These are phyloP conservation scores for Purpureocillium lavendulum DNA, from an alignment of 2,329 filamentous ascomycete genomes.

Conservation along the genomic window DNA sequence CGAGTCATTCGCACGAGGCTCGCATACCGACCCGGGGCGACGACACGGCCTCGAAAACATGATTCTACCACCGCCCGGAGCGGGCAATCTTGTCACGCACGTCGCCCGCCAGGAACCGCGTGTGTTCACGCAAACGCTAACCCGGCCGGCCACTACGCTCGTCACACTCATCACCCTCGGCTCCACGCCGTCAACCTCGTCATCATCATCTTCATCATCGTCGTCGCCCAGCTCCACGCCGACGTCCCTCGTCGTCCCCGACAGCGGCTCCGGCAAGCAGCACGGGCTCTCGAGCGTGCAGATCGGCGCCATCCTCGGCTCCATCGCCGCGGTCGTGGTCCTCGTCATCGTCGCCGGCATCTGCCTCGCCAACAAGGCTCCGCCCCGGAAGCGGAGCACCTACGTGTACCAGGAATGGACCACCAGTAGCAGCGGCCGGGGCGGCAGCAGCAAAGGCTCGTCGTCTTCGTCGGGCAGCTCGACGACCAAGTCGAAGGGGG, in stretches of 20 bases:
- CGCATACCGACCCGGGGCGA: too few species aligned
- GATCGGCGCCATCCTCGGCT: slow-evolving; percentile 32
- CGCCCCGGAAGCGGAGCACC: not conserved
- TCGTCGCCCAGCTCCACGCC: not conserved
- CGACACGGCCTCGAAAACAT: too few species aligned
- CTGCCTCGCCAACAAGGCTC: slow-evolving; percentile 12
- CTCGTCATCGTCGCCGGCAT: slow-evolving; percentile 22
- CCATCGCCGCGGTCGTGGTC: slow-evolving; percentile 26
- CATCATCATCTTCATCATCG: too few species aligned
- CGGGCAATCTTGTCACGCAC: not conserved
- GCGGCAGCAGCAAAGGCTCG: not conserved
- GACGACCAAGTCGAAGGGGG: not conserved
- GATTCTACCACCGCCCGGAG: not conserved
- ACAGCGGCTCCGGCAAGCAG: slow-evolving; percentile 3
- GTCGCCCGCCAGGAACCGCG: not conserved
- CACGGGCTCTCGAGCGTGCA: slow-evolving; percentile 23
- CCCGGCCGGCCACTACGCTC: slow-evolving; percentile 1
- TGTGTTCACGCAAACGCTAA: slow-evolving; percentile 3
- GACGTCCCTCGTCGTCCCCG: not conserved
- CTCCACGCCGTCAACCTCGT: too few species aligned
- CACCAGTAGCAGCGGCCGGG: too few species aligned
- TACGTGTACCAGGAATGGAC: not conserved
- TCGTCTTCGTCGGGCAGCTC: not conserved
- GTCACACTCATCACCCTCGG: not conserved
- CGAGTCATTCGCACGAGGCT: too few species aligned